Evolutionary conservation across 2,329 filamentous ascomycete species (phyloP).

Genomic region (Cordyceps pruinosa): DNA sequence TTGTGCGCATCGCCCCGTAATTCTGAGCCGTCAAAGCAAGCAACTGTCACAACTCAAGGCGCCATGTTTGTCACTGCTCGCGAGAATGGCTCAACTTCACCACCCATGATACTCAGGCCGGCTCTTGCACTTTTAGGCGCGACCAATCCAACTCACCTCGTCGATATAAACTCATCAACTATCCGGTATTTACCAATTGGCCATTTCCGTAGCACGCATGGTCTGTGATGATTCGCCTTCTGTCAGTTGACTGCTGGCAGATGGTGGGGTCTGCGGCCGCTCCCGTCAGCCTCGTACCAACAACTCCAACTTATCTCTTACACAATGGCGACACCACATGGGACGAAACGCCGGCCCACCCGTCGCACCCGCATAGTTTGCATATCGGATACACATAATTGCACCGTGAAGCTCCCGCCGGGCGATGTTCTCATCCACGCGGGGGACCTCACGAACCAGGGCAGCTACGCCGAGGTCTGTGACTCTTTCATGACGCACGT

Average conservation of each 20-base stretch:
- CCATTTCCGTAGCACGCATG: no score
- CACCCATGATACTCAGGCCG: no score
- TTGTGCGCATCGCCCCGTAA: no score
- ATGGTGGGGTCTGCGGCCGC: background rate
- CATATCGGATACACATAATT: constrained; percentile 71
- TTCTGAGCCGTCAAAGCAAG: no score
- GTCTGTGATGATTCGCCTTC: background rate
- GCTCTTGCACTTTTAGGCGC: no score
- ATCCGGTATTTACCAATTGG: no score
- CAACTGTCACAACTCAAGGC: no score
- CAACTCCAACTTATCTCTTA: background rate
- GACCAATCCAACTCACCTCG: no score
- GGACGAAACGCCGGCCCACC: background rate
- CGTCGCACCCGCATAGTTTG: constrained; percentile 61
- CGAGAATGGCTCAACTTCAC: no score
- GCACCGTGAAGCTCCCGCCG: constrained; percentile 54
- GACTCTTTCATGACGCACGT: background rate
- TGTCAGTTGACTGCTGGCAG: no score
- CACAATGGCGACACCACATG: background rate
- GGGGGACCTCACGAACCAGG: constrained; percentile 70
- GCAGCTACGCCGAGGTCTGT: constrained; percentile 47
- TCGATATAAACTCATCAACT: no score
- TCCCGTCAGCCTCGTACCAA: background rate
- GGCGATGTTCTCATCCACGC: constrained; percentile 72
- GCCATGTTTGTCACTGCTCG: no score